Percentiles rank a stretch among this genome's conserved stretches.
These are phyloP conservation scores for Chalciporus sphaerocephalus DNA, from an alignment of 768 basidiomycete genomes.

Conservation along the genomic window DNA sequence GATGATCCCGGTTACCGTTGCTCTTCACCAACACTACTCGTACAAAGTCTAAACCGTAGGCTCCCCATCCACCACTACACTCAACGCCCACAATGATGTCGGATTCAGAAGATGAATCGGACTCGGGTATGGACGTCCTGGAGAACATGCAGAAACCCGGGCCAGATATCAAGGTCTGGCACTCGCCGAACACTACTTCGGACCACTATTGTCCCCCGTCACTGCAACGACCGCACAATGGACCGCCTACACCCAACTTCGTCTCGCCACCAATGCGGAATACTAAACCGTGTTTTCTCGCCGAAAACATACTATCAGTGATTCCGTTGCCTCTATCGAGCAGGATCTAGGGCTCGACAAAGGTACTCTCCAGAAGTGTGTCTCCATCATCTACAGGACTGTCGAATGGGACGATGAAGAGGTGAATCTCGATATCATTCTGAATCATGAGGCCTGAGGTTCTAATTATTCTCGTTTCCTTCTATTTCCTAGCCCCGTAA, in stretches of 20 bases:
- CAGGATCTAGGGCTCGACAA: background rate
- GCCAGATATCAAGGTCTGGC: constrained; percentile 1
- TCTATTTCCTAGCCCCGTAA: background rate
- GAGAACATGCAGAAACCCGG: background rate
- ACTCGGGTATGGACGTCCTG: background rate
- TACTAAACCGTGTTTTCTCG: background rate
- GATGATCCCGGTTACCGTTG: too few relatives aligned
- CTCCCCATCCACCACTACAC: too few relatives aligned
- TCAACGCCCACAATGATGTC: background rate
- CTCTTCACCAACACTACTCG: too few relatives aligned
- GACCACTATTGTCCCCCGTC: constrained; percentile 8
- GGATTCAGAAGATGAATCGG: background rate
- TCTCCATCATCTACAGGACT: background rate
- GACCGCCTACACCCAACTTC: constrained; percentile 6
- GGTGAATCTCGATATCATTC: background rate
- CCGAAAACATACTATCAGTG: background rate
- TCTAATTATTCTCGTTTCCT: background rate
- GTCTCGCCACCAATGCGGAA: background rate
- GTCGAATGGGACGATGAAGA: background rate
- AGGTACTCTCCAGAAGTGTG: constrained; percentile 4
- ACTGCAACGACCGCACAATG: background rate
- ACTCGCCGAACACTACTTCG: constrained; percentile 7
- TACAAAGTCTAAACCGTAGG: too few relatives aligned
- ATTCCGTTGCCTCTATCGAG: constrained; percentile 3
- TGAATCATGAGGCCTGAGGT: background rate